Evolutionary conservation across 495 filamentous ascomycete species (phyloP), one percentile per base, ranked within the genome.

Genomic region (Echria macrotheca): DNA sequence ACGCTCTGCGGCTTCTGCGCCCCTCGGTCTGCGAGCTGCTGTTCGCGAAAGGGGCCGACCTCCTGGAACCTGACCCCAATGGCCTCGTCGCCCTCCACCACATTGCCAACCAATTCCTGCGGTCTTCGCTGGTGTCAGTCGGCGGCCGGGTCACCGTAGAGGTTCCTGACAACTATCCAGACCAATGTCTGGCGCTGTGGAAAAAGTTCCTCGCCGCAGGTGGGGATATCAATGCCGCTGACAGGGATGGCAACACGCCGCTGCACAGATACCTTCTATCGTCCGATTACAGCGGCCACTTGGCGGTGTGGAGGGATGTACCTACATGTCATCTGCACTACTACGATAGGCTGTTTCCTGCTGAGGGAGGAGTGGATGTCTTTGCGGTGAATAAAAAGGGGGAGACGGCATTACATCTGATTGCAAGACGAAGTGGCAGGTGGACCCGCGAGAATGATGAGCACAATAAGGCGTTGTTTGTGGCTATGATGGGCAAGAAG

Each of bases 391-490:
- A 57, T 21, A 44, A 65, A 36, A 48, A 47, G 1, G 65, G 67
- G 1, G 56, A 60, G 39, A 56, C 56, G 12, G 26, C 63, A 49
- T 55, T 69, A 15, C 67, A 69, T 59, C 9, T 61, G 25, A 33
- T 65, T 22, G 65, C 67, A 21, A 52, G 54, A 10, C 54, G 52
- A 19, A 19, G 17, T 5, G 47, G 57, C 19, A 40, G 28, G 26
- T 17, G 33, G n/a, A n/a, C n/a, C 12, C 5, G 26, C 11, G 24
- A n/a, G 32, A 15, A 18, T 17, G 15, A 32, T 19, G 31, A 41
- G 6, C 50, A 55, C 33, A 22, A 53, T 8, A 28, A 51, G 28
- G 49, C 43, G 39, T 37, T 60, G 23, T 66, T 63, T 50, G 45
- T 54, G 32, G 45, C 55, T 14, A 31, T 66, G 21, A 48, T 64